A percentile compares a stretch with the other conserved stretches of the same genome.
These are phyloP conservation scores for Magnusiomyces ingens DNA, from an alignment of 1,139 yeast genomes.

Conservation along the genomic window DNA sequence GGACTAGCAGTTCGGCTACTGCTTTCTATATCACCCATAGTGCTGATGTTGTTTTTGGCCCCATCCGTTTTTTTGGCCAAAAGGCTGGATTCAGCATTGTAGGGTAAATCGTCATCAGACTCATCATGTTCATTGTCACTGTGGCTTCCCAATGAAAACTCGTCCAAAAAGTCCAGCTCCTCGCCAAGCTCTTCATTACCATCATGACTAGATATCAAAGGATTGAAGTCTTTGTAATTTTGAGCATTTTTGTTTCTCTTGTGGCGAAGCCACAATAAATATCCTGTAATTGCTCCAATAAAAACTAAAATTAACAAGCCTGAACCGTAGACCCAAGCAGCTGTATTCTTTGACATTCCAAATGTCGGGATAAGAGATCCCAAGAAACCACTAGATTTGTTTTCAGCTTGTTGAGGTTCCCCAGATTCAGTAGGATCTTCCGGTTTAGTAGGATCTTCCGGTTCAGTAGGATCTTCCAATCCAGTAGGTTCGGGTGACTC, in stretches of 20 bases:
- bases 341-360: slow-evolving; percentile 30
- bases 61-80: not conserved
- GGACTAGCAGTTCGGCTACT: not conserved
- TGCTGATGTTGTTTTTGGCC: not conserved
- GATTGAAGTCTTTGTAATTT: slow-evolving; percentile 20
- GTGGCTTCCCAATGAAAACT: slow-evolving; percentile 10
- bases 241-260: slow-evolving; percentile 16
- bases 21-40: not conserved
- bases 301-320: slow-evolving; percentile 28
- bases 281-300: slow-evolving; percentile 25
- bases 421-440: slow-evolving; percentile 25
- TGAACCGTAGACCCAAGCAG: slow-evolving; percentile 34
- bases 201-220: slow-evolving; percentile 8
- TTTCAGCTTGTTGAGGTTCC: not conserved
- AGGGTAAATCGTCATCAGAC: slow-evolving; percentile 10
- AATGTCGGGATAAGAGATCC: slow-evolving; percentile 31
- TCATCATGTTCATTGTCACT: slow-evolving; percentile 15
- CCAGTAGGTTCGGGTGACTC: not conserved
- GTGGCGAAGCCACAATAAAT: slow-evolving; percentile 26
- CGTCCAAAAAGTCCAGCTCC: slow-evolving; percentile 17
- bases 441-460: slow-evolving; percentile 56
- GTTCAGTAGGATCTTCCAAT: slow-evolving; percentile 35
- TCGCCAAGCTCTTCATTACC: slow-evolving; percentile 17
- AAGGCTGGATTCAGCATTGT: not conserved
- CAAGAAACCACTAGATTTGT: slow-evolving; percentile 7